Conservation (phyloP, 371 early-diverging fungal genomes). For the Smittium culicis region DNA sequence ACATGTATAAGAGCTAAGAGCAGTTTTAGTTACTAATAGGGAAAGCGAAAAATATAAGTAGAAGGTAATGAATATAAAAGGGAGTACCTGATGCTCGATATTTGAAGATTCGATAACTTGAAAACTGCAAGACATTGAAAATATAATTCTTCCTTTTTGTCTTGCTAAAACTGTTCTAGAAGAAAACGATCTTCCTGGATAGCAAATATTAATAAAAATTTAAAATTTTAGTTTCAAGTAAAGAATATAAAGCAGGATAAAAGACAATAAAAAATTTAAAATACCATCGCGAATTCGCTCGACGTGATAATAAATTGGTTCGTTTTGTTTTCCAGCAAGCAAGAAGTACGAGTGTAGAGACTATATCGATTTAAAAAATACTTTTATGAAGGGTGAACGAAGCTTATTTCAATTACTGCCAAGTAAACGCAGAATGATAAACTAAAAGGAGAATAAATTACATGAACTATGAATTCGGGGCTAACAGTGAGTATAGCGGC, state of each 20-base stretch:
- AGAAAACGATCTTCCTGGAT: conserved; percentile 18
- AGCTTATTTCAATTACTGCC: too few species aligned
- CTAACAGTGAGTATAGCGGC: background rate
- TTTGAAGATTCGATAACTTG: conserved; percentile 14
- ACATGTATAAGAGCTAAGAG: background rate
- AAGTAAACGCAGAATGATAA: background rate
- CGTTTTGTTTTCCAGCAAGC: conserved; percentile 38
- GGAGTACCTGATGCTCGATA: background rate
- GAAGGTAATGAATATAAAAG: background rate
- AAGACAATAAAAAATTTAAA: background rate
- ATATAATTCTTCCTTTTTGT: conserved; percentile 41
- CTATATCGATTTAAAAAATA: background rate
- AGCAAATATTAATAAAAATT: background rate
- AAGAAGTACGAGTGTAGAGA: conserved; percentile 54
- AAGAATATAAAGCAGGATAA: background rate
- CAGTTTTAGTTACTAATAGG: too few species aligned
- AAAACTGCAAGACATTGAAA: conserved; percentile 35
- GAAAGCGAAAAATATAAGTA: too few species aligned
- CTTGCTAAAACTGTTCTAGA: conserved; percentile 37
- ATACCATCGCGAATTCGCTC: conserved; percentile 35
- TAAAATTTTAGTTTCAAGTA: background rate
- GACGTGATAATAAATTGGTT: conserved; percentile 44
- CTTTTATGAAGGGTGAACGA: background rate
- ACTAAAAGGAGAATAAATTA: background rate
- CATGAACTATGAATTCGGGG: background rate